Evolutionary conservation across 2,329 filamentous ascomycete genomes (phyloP).

Genomic region (Zymoseptoria tritici): DNA sequence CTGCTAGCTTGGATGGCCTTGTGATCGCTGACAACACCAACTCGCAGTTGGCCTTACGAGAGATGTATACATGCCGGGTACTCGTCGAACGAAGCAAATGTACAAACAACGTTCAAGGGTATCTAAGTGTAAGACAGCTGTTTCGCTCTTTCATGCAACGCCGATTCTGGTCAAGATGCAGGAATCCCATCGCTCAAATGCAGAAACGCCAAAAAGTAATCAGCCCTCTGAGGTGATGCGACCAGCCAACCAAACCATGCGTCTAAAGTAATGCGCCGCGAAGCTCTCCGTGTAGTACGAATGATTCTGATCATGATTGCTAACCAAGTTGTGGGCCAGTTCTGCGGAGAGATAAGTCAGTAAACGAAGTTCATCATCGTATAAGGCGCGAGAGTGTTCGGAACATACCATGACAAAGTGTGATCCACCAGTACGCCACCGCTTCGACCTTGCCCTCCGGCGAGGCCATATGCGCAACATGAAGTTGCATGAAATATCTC

Average conservation of each 20-base stretch:
- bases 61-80: not conserved
- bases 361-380: not conserved
- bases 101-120: not conserved
- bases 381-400: not conserved
- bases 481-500: slow-evolving; percentile 74
- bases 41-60: not conserved
- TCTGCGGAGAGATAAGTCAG: slow-evolving; percentile 32
- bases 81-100: not conserved
- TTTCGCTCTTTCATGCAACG: not conserved
- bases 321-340: slow-evolving; percentile 85
- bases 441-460: slow-evolving; percentile 57
- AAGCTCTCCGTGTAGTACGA: slow-evolving; percentile 81
- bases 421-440: slow-evolving; percentile 84
- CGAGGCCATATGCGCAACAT: slow-evolving; percentile 44
- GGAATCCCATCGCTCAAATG: not conserved
- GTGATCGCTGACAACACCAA: not conserved
- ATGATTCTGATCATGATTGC: slow-evolving; percentile 68
- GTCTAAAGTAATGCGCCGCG: slow-evolving; percentile 67
- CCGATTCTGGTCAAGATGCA: not conserved
- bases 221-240: not conserved
- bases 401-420: slow-evolving; percentile 65
- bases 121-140: not conserved
- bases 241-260: slow-evolving; percentile 47
- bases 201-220: not conserved
- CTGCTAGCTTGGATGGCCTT: not conserved